Percentiles rank a stretch among this genome's conserved stretches.
Conservation (phyloP, 2,329 filamentous ascomycete species). For the Lizonia empirigonia region DNA sequence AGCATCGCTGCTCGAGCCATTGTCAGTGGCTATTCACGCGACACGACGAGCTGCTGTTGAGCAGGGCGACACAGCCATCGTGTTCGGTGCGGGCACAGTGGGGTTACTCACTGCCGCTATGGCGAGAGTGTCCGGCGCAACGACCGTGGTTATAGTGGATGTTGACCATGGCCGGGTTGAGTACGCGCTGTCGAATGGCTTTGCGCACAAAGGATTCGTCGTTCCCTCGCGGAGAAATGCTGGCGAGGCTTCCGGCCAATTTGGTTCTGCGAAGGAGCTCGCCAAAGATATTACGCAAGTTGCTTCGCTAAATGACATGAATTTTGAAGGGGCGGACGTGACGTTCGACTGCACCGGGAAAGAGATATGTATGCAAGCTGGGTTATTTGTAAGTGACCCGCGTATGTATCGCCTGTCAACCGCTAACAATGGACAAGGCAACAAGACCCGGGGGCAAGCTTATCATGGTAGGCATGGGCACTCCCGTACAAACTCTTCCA, state of each 20-base stretch:
- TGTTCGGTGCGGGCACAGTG: conserved; percentile 81
- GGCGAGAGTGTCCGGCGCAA: conserved; percentile 50
- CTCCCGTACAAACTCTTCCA: conserved; percentile 60
- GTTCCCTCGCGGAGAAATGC: conserved; percentile 33
- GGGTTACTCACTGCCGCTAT: conserved; percentile 49
- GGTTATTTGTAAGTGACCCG: conserved; percentile 46
- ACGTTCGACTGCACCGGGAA: conserved; percentile 53
- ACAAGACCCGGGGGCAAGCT: conserved; percentile 58
- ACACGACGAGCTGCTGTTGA: conserved; percentile 73
- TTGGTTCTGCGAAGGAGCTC: conserved; percentile 44
- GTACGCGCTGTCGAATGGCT: conserved; percentile 48
- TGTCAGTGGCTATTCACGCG: conserved; percentile 86
- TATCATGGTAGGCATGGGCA: conserved; percentile 63
- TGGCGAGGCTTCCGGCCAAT: conserved; percentile 39
- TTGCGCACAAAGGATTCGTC: conserved; percentile 48
- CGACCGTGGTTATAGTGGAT: conserved; percentile 49
- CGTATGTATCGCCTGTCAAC: background rate
- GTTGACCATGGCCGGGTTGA: conserved; percentile 49
- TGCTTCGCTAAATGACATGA: conserved; percentile 43
- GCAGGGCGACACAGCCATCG: conserved; percentile 77
- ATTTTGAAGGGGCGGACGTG: conserved; percentile 49
- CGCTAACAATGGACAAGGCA: conserved; percentile 36
- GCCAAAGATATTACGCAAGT: conserved; percentile 45
- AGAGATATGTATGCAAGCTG: conserved; percentile 51
- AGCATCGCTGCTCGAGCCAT: conserved; percentile 59